phyloP scores from a whole-genome alignment of 163 green algal species.

The Scenedesmus sp. region DNA sequence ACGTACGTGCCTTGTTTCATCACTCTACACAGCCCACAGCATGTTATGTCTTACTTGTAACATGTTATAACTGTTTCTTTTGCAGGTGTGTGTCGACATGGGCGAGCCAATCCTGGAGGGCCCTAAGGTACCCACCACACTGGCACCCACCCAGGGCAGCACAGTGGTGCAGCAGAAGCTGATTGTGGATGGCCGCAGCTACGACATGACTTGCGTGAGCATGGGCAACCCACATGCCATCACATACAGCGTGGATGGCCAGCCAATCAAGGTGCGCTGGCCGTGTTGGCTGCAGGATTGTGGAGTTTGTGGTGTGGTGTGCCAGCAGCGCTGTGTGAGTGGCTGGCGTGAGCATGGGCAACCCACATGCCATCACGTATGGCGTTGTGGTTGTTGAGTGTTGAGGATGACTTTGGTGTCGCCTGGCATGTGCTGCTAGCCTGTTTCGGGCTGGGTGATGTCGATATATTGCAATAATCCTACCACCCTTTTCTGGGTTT shows the following conservation, averaged over 20 bases:
- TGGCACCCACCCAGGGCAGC: conserved; percentile 75
- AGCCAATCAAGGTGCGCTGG: conserved; percentile 76
- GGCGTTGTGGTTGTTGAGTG: conserved; percentile 39
- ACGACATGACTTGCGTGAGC: conserved; percentile 91
- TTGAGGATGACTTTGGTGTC: background rate
- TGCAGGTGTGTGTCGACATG: conserved; percentile 96
- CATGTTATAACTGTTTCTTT: background rate
- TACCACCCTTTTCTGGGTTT: conserved; percentile 16
- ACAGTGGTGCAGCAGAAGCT: conserved; percentile 82
- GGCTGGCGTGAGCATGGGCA: conserved; percentile 95
- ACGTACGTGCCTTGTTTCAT: too few species aligned
- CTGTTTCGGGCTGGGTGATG: conserved; percentile 57
- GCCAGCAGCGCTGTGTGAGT: background rate
- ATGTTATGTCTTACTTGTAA: background rate
- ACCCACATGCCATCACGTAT: conserved; percentile 96
- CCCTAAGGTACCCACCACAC: conserved; percentile 87
- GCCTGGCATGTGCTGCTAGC: background rate
- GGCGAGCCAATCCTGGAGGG: conserved; percentile 90
- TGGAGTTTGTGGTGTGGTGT: background rate
- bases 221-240: conserved; percentile 99
- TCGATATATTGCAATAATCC: conserved; percentile 63
- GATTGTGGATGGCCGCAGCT: conserved; percentile 84
- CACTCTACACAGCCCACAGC: too few species aligned
- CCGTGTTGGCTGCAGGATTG: background rate
- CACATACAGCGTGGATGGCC: conserved; percentile 82